Evolutionary conservation across 2,329 filamentous ascomycete genomes (phyloP), one percentile per base, ranked within the genome.

Genomic region (Hypocreales sp.): DNA sequence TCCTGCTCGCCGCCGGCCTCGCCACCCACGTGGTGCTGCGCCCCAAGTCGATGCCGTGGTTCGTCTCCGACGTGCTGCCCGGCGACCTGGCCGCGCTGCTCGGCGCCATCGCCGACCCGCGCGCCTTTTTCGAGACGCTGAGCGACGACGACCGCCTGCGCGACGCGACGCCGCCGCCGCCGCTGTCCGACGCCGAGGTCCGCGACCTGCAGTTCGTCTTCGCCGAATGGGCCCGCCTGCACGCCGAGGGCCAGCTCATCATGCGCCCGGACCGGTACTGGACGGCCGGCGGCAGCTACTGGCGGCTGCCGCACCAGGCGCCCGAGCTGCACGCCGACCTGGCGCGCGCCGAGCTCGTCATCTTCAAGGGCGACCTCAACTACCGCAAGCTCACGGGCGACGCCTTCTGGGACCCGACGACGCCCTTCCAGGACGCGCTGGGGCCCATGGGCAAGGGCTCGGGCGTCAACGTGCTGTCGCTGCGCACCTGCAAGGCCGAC

Each of bases 351-450:
- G 81, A 93, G 50, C 61, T 98, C 12, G 82, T 93, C 9, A 73
- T 98, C 30, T 95, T 95, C 63, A 98, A 98, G 61, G 90, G 90
- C 3, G 90, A 98, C 48, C 51, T 98, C 40, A 98, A 98, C 57
- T 98, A 95, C 53, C 67, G 90, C 34, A 98, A 98, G 53, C 53
- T 98, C 38, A 84, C 79, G 17, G 79, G 72, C 26, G 90, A 98
- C 61, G 51, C 51, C 29, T 42, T 40, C 32, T 98, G 90, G 90
- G 73, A 84, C 40, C 66, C 87, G 3, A 83, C 84, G 0, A 95
- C 87, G 1, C 75, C 82, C 0, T 95, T 95, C 53, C 62, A 65
- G 3, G 66, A 78, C 35, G 86, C 90, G 1, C 75, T 98, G 32
- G 90, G 90, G 1, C 82, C 84, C 0, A 58, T 98, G 27, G 87